Evolutionary conservation across 805 yeast species (phyloP), one percentile per base, ranked within the genome.

Genomic region (Lachancea fermentati): DNA sequence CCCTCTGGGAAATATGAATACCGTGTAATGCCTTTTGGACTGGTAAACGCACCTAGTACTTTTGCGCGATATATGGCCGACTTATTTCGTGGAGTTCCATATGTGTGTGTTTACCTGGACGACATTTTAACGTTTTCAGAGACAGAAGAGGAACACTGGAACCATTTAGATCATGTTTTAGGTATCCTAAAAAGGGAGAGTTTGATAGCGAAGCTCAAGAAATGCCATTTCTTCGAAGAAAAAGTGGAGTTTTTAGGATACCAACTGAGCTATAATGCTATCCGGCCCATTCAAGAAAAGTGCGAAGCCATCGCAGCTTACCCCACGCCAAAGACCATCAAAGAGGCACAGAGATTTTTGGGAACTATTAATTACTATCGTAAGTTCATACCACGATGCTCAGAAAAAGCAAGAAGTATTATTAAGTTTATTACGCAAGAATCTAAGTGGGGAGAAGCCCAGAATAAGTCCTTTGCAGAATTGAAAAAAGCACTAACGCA

Each of bases 21-120:
- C 19, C 39, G 33, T 14, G 53, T 45, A 2, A 48, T 52, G 53
- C 54, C 50, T 1, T 42, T 52, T 37, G 54, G 54, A 3, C 22
- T 43, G 7, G 33, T 31, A n/a, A 31, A 31, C 17, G 49, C 52
- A 3, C 52, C 51, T 4, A 36, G 42, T 14, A 49, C 53, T 1
- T 51, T 52, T 33, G 41, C 47, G 5, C 18, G 51, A 2, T 46
- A 46, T 30, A 51, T 51, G 52, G 41, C 52, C n/a, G 49, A 44
- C 17, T 12, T 49, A 2, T 46, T 49, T 38, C 39, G 50, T 7
- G 47, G 38, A 16, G 15, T 43, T 16, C 12, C 25, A 8, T 45
- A 41, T 34, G 50, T 44, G 1, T 15, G 17, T 24, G 50, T 44
- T 12, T 51, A 49, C 25, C 30, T 49, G 6, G 49, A 49, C 32